Evolutionary conservation across 306 rosid species (phyloP).

Genomic region (Sphenostylis stenocarpa): DNA sequence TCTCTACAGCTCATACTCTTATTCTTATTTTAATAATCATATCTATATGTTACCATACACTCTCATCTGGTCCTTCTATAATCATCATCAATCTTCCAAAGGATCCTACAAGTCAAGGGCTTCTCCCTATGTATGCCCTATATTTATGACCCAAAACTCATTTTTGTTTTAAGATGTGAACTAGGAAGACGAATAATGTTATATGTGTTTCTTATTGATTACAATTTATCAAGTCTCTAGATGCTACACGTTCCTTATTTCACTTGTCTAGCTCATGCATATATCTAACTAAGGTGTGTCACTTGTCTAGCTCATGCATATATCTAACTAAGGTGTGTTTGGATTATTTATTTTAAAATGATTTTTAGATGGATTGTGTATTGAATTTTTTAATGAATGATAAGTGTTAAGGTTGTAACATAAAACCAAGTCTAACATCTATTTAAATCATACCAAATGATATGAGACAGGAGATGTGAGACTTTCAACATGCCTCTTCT

Average conservation of each 20-base stretch:
- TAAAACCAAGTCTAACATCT: too few species aligned
- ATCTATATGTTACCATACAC: not conserved
- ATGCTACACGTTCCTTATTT: not conserved
- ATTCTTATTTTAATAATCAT: not conserved
- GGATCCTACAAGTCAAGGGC: not conserved
- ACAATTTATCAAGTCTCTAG: not conserved
- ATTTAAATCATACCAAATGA: too few species aligned
- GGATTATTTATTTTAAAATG: too few species aligned
- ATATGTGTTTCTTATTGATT: not conserved
- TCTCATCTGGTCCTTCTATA: conserved; percentile 10
- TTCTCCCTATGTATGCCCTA: not conserved
- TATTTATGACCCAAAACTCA: too few species aligned
- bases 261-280: not conserved
- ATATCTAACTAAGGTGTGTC: not conserved
- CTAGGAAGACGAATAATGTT: not conserved
- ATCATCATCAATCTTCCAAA: not conserved
- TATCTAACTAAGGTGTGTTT: not conserved
- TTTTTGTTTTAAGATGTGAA: not conserved
- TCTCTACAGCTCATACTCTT: conserved; percentile 31
- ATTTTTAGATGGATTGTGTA: too few species aligned
- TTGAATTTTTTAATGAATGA: too few species aligned
- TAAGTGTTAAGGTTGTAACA: too few species aligned
- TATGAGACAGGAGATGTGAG: too few species aligned
- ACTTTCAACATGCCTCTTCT: too few species aligned
- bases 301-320: not conserved